Percentiles rank a stretch among this genome's conserved stretches.
phyloP scores from a whole-genome alignment of 257 asterid species.

The Salvia rosmarinus region DNA sequence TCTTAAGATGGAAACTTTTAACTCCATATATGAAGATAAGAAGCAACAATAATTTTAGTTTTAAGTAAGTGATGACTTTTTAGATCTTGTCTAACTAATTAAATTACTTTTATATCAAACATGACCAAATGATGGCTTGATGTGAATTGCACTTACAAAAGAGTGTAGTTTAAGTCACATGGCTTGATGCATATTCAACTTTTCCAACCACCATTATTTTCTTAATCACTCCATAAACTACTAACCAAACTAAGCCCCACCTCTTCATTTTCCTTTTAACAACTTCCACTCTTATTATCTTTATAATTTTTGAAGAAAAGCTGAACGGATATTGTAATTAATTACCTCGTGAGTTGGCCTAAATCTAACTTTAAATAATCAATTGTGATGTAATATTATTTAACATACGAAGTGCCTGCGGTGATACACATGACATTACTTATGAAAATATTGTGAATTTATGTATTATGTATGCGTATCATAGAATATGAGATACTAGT shows the following conservation, averaged over 20 bases:
- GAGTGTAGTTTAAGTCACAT: constrained; percentile 49
- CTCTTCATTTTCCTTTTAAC: constrained; percentile 1
- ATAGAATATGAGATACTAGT: background rate
- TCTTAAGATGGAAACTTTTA: constrained; percentile 6
- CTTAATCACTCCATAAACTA: constrained; percentile 31
- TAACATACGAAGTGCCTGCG: background rate
- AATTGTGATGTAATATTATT: background rate
- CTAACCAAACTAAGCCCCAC: constrained; percentile 11
- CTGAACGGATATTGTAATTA: background rate
- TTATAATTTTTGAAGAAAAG: background rate
- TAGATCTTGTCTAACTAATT: constrained; percentile 32
- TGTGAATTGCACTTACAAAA: constrained; percentile 36
- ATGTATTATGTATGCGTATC: too few relatives aligned
- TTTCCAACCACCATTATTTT: constrained; percentile 43
- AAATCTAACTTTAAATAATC: background rate
- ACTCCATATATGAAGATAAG: constrained; percentile 19
- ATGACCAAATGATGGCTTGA: constrained; percentile 44
- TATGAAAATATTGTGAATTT: too few relatives aligned
- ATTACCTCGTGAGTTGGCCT: constrained; percentile 10
- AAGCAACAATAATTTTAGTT: constrained; percentile 7
- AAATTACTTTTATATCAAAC: constrained; percentile 29
- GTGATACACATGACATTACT: background rate
- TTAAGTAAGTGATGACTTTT: constrained; percentile 28
- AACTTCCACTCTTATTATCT: background rate
- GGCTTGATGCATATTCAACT: constrained; percentile 17